Conservation (phyloP, 2,329 filamentous ascomycete genomes). For the Trichoderma sp. region DNA sequence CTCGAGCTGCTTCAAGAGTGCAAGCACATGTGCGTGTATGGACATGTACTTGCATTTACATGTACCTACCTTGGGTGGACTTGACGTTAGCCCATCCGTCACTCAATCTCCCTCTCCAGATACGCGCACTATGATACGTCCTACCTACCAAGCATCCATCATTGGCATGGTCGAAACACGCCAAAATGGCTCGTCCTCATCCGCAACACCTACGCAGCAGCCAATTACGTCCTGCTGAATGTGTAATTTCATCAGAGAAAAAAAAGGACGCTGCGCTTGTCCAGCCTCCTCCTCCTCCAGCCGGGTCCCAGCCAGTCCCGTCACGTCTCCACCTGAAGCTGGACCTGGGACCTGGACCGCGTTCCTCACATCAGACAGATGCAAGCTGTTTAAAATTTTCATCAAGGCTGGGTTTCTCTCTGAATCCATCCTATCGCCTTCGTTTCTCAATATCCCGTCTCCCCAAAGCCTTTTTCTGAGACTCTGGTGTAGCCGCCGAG, state of each 20-base stretch:
- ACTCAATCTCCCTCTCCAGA: no score
- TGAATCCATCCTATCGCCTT: not conserved
- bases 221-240: not conserved
- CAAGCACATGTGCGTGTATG: not conserved
- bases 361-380: conserved; percentile 12
- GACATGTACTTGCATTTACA: not conserved
- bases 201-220: not conserved
- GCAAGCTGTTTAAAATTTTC: conserved; percentile 22
- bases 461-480: not conserved
- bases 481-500: conserved; percentile 3
- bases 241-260: not conserved
- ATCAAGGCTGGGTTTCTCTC: not conserved
- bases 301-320: not conserved
- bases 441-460: not conserved
- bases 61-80: not conserved
- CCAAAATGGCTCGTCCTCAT: no score
- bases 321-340: conserved; percentile 29
- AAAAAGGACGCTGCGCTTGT: conserved; percentile 4
- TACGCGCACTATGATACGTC: not conserved
- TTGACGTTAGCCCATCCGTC: not conserved
- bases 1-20: not conserved
- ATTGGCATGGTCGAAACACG: no score
- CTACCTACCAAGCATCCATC: not conserved
- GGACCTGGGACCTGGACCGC: conserved; percentile 23
- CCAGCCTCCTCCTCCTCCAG: conserved; percentile 19